Base-by-base conservation (phyloP, 129 eudicot genomes). In the Dittrichia graveolens region DNA sequence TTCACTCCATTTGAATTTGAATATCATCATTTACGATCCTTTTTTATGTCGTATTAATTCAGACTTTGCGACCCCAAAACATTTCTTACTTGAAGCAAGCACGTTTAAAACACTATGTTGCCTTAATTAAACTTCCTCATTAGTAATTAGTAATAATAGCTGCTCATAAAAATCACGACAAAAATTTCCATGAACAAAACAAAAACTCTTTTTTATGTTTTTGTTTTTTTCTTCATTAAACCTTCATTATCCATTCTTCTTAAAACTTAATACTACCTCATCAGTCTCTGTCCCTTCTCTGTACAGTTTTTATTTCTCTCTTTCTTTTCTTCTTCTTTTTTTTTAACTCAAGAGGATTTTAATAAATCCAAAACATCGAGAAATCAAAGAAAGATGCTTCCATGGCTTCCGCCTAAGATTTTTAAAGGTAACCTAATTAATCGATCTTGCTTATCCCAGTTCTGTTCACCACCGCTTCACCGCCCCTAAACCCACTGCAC, bases 401-500 rank as follows among this genome's bases (percentile, higher is more conserved):
- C 35, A n/a, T 13, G 3, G 46, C 59, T 47, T 46, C 73, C 56
- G 31, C 53, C 61, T 9, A 9, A 46, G 37, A 38, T 24, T 24
- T 53, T n/a, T n/a, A n/a, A n/a, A n/a, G n/a, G n/a, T 70, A 39
- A 49, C 18, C 87, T 85, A 88, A 12, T 87, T 85, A 88, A 12
- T 87, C 95, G 67, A 81, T 77, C 82, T 82, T 85, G 76, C 87
- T 90, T n/a, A 90, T 81, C 31, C 92, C 92, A 13, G 88, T 78
- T 8, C 92, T 67, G 80, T 79, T 88, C 75, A 84, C 88, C 64
- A 85, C 83, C 0, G 87, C 82, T 34, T 83, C 85, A 18, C 86
- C 86, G 5, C 71, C 62, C 42, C 82, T 65, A 63, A 71, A 78
- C 6, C 82, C 82, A 82, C 46, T 54, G 62, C 79, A 81, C 69